Evolutionary conservation across 1,284 basidiomycete species (phyloP).

Genomic region (Puccinia coronata): DNA sequence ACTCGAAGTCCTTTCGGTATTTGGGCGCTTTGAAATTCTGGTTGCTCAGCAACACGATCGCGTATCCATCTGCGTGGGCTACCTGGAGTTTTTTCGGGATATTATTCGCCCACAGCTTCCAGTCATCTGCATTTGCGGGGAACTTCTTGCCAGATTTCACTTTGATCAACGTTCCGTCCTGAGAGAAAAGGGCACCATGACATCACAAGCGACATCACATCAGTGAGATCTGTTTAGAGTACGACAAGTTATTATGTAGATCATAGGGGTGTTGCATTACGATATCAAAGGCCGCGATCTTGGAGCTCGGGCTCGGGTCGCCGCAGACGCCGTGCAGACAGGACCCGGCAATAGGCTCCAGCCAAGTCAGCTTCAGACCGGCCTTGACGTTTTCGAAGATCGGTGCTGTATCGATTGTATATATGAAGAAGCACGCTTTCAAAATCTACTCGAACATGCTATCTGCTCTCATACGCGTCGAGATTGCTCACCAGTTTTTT

Average conservation of each 20-base stretch:
- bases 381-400: slow-evolving; percentile 42
- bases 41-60: slow-evolving; percentile 48
- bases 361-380: slow-evolving; percentile 29
- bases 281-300: slow-evolving; percentile 49
- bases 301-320: slow-evolving; percentile 31
- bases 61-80: slow-evolving; percentile 67
- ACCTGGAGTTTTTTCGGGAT: slow-evolving; percentile 70
- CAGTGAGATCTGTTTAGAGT: not conserved
- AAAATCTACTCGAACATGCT: too few relatives aligned
- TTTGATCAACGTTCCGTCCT: slow-evolving; percentile 79
- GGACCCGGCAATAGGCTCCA: slow-evolving; percentile 26
- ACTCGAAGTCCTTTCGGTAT: slow-evolving; percentile 68
- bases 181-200: not conserved
- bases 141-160: slow-evolving; percentile 64
- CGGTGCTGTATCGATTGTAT: slow-evolving; percentile 4
- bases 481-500: slow-evolving; percentile 22
- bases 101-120: slow-evolving; percentile 74
- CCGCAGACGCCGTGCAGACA: slow-evolving; percentile 42
- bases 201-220: not conserved
- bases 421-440: not conserved
- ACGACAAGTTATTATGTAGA: not conserved
- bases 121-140: slow-evolving; percentile 63
- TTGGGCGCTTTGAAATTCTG: slow-evolving; percentile 63
- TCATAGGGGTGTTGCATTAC: not conserved
- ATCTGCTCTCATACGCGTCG: not conserved